Percentiles rank a stretch among this genome's conserved stretches.
Conservation (phyloP, 257 asterid genomes). For the Perilla frutescens region DNA sequence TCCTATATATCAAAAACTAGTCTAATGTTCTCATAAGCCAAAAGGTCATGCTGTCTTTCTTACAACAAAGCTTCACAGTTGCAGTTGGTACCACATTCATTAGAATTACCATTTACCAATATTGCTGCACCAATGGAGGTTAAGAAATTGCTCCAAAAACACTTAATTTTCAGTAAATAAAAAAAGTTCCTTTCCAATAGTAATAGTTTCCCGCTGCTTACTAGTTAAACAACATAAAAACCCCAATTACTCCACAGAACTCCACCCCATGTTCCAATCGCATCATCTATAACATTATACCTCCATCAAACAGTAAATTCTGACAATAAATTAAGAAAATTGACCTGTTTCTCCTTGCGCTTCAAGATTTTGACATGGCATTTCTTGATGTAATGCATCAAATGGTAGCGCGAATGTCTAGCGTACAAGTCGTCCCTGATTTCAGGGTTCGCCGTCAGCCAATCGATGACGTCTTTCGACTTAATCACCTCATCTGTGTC, state of each 20-base stretch:
- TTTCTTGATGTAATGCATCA: constrained; percentile 91
- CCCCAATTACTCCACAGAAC: not conserved
- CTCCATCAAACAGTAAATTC: not conserved
- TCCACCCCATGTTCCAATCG: not conserved
- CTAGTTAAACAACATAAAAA: not conserved
- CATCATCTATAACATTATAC: constrained; percentile 7
- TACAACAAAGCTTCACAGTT: not conserved
- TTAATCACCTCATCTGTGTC: constrained; percentile 79
- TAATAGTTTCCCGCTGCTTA: too few relatives aligned
- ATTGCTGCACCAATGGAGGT: too few relatives aligned
- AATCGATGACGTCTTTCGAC: constrained; percentile 80
- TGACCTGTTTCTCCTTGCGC: constrained; percentile 80
- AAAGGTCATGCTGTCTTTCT: not conserved
- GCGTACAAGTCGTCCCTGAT: constrained; percentile 77
- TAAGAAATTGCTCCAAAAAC: not conserved
- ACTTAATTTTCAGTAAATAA: not conserved
- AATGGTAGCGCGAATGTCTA: constrained; percentile 91
- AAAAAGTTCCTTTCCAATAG: too few relatives aligned
- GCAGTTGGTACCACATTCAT: too few relatives aligned
- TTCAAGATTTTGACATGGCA: constrained; percentile 91
- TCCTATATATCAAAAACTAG: not conserved
- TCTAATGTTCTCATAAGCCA: not conserved
- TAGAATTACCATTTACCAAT: too few relatives aligned
- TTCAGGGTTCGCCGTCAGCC: constrained; percentile 77
- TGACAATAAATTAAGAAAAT: not conserved